These are phyloP conservation scores for Bruguiera parviflora DNA, from an alignment of 345 rosid species.

Conservation along the genomic window DNA sequence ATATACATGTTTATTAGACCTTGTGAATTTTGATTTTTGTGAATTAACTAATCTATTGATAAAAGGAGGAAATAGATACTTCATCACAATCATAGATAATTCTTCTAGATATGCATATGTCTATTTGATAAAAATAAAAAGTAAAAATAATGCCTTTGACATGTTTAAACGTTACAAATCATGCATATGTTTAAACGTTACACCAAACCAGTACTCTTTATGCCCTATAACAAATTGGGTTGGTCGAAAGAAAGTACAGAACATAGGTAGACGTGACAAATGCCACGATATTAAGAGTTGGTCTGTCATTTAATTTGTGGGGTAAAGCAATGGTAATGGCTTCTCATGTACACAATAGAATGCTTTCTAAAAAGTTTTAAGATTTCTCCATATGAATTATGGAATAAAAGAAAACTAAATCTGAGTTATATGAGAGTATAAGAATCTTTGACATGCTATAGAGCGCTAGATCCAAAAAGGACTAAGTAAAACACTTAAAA, in stretches of 20 bases:
- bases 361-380: background rate
- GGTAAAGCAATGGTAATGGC: background rate
- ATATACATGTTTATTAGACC: background rate
- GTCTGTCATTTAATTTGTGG: background rate
- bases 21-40: conserved; percentile 5
- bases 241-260: background rate
- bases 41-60: background rate
- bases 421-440: conserved; percentile 7
- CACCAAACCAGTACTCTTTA: background rate
- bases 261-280: conserved; percentile 1
- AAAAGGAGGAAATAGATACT: no score
- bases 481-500: background rate
- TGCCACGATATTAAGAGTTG: background rate
- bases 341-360: background rate
- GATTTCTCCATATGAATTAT: conserved; percentile 7
- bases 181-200: no score
- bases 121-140: no score
- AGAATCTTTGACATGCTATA: background rate
- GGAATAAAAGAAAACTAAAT: background rate
- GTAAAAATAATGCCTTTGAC: conserved; percentile 3
- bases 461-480: background rate
- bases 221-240: conserved; percentile 2
- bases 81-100: no score
- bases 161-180: background rate
- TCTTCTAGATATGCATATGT: no score